Base-by-base conservation (phyloP, 202 grass and related monocot genomes). In the Cymbopogon flexuosus region DNA sequence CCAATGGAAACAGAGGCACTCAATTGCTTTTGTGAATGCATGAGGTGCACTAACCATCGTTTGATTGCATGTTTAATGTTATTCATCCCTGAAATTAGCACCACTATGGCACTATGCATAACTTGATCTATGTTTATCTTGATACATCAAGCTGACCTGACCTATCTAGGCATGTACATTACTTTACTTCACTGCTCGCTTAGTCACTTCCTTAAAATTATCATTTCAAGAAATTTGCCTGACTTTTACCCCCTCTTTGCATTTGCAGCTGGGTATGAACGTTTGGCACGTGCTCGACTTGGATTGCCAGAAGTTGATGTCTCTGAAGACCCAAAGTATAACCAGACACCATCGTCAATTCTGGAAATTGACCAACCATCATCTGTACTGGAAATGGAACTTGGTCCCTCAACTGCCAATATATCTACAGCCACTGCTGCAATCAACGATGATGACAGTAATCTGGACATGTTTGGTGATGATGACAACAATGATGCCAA, bases 391-490 rank as follows among this genome's bases (percentile, higher is more conserved):
- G 88, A 88, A 67, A 68, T 87, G 58, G 84, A 47, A 66, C 40
- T 70, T 79, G 84, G 75, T 83, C 85, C 86, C 31, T 83, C 89
- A 54, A 82, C 62, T 70, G 84, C 75, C 51, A 87, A 85, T 81
- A 61, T 72, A 54, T 91, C 90, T 77, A 40, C 64, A 19, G 37
- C 80, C 58, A 74, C 80, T 60, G 66, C 65, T 42, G 34, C 79
- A 89, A 45, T 71, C 42, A 66, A 78, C 70, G 88, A 99, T 73
- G 87, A 79, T 63, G 86, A 88, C 72, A 80, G 34, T 82, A 76
- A 95, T 35, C 43, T 99, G 24, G 92, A 99, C 74, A 99, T 99
- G 88, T 99, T 99, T 81, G 96, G 88, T 57, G 92, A 93, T 73
- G 88, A 99, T 70, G 92, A 93, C 39, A 87, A 83, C 3, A n/a